Evolutionary conservation across 2,329 filamentous ascomycete genomes (phyloP), one percentile per base, ranked within the genome.

Genomic region (Sporothrix variecibatus): DNA sequence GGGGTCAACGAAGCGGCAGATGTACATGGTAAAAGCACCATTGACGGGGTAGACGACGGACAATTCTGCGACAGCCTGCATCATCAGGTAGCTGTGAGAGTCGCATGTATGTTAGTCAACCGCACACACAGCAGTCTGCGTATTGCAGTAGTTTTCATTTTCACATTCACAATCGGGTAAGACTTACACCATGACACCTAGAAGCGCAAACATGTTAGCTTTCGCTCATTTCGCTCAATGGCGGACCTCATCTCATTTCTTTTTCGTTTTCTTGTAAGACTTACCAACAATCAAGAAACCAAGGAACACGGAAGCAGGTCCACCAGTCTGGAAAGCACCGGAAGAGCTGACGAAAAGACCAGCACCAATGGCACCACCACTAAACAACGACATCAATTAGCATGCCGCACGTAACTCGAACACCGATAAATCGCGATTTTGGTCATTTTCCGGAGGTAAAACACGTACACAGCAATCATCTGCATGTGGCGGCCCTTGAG

Each of bases 311-410:
- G 83, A 78, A 2, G 81, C 83, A 23, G 91, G 91, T 34, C 91
- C 91, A 78, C 90, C 91, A n/a, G 81, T 83, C 28, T 85, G 83
- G 70, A 93, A 82, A 49, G 90, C 90, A 62, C 80, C 81, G 68
- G 90, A 91, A 2, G 90, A 91, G 68, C 90, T 88, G 74, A 94
- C 90, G 80, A 94, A 94, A 11, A 94, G 85, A 84, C 92, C 92
- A 77, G 84, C 84, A 74, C 84, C 84, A 68, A 85, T 85, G 15
- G 84, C 82, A 79, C 84, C 84, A 71, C 83, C 83, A 67, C 46
- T 51, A 7, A n/a, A 51, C 15, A 51, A 51, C 12, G 43, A 20
- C 46, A 51, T 51, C 46, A n/a, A 51, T 51, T 51, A 51, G 46
- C 17, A 51, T 51, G 46, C 46, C 12, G 46, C 46, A 15, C n/a